Conservation (phyloP, 1,139 yeast genomes). For the Candida frijolesensis region DNA sequence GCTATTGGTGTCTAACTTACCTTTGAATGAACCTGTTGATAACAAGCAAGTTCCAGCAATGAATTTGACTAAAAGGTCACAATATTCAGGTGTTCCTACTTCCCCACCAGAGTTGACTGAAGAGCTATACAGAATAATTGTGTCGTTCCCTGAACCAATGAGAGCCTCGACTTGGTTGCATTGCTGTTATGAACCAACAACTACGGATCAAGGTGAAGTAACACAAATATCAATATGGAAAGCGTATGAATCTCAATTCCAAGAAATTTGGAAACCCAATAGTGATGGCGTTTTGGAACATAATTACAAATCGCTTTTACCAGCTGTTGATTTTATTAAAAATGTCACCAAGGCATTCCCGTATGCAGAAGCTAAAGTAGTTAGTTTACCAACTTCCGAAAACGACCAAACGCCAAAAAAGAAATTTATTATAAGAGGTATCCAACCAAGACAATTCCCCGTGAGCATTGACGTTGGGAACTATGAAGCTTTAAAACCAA, state of each 20-base stretch:
- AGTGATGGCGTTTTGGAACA: slow-evolving; percentile 47
- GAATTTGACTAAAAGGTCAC: slow-evolving; percentile 37
- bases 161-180: slow-evolving; percentile 96
- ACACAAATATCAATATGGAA: slow-evolving; percentile 97
- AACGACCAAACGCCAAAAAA: slow-evolving; percentile 53
- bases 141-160: slow-evolving; percentile 77
- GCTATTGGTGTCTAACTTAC: slow-evolving; percentile 47
- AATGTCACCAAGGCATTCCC: slow-evolving; percentile 91
- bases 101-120: slow-evolving; percentile 58
- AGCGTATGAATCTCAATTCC: slow-evolving; percentile 85
- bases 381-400: slow-evolving; percentile 51
- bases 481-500: slow-evolving; percentile 45
- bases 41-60: slow-evolving; percentile 25
- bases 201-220: slow-evolving; percentile 67
- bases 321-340: slow-evolving; percentile 95
- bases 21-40: slow-evolving; percentile 26
- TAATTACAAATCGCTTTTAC: slow-evolving; percentile 64
- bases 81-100: slow-evolving; percentile 51
- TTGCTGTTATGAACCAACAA: slow-evolving; percentile 76
- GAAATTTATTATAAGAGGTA: slow-evolving; percentile 89
- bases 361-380: slow-evolving; percentile 93
- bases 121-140: slow-evolving; percentile 61
- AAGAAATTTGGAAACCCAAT: slow-evolving; percentile 37
- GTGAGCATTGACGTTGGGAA: slow-evolving; percentile 48
- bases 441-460: slow-evolving; percentile 52